Base-by-base conservation (phyloP, 75 land plant species). In the Azolla pinnata region DNA sequence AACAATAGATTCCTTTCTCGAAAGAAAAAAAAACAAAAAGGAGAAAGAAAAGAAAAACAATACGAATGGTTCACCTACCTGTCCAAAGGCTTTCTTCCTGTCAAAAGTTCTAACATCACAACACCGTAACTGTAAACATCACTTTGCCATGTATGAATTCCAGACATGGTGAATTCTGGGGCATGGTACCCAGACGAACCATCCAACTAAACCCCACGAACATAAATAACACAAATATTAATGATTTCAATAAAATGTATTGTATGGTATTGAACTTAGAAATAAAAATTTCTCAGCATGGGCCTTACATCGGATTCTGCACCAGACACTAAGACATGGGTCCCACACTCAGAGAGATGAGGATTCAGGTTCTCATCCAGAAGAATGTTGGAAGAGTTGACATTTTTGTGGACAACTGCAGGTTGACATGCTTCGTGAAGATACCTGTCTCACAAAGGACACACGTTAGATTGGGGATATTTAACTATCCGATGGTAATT, bases 351-450 rank as follows among this genome's bases (percentile, higher is more conserved):
- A 46, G 84, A 86, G 2, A 86, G 66, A 56, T 68, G 77, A 9
- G 75, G 87, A 55, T 40, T 38, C 7, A 88, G 62, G 31, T 81
- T 80, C 46, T 85, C 85, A 61, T 93, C 85, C 30, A 93, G 72
- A 24, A 93, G 83, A 53, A 93, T 46, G 67, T 85, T 93, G 14
- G 73, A 53, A 60, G 90, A 77, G 58, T 80, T 83, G 56, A 89
- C 75, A 61, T 86, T 80, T 21, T 63, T 54, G 62, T 89, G 96
- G 45, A 86, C 57, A 18, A 86, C 42, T 30, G 79, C 72, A 55
- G 85, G 88, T 52, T 69, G 50, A 58, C 86, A 82, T 25, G 52
- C 60, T 53, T 89, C 96, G 62, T 86, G 96, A 42, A 89, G 67
- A 72, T 89, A 89, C 75, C 96, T 90, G 49, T 2, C 17, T 3